A percentile compares a stretch with the other conserved stretches of the same genome.
These are phyloP conservation scores for Apiotrichum domesticum DNA, from an alignment of 1,284 basidiomycete genomes.

Conservation along the genomic window DNA sequence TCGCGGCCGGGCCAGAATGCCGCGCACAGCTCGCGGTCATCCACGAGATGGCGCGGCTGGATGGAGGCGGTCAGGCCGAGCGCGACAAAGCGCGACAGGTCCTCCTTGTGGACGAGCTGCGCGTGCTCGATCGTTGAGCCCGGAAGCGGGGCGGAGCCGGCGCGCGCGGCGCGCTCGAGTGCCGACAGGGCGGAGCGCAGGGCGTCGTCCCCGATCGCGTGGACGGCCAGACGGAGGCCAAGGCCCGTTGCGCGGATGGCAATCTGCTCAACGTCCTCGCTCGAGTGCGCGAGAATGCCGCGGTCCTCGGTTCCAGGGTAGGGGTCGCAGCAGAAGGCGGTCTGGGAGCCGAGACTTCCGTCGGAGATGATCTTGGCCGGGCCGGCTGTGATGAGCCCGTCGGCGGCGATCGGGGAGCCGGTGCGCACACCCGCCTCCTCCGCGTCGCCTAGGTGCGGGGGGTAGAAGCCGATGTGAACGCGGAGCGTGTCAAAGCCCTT, in stretches of 20 bases:
- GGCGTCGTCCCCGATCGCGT: conserved; percentile 41
- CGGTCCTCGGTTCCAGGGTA: conserved; percentile 30
- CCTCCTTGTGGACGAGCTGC: conserved; percentile 27
- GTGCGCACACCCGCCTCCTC: conserved; percentile 22
- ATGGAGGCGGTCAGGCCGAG: conserved; percentile 35
- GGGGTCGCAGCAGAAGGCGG: conserved; percentile 36
- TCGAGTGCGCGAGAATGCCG: conserved; percentile 22
- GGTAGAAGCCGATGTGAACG: conserved; percentile 37
- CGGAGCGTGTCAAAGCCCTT: conserved; percentile 28
- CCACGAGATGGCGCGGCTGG: conserved; percentile 40
- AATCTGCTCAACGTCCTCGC: conserved; percentile 21
- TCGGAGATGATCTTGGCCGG: conserved; percentile 37
- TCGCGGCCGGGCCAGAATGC: conserved; percentile 37
- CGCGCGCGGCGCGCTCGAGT: conserved; percentile 13
- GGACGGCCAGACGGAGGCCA: conserved; percentile 31
- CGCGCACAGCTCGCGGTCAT: conserved; percentile 33
- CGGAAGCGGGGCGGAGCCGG: conserved; percentile 15
- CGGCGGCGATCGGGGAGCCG: conserved; percentile 26
- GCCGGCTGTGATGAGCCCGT: conserved; percentile 30
- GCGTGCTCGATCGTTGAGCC: conserved; percentile 40
- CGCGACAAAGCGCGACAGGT: conserved; percentile 27
- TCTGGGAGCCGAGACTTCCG: conserved; percentile 26
- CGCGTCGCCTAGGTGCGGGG: conserved; percentile 29
- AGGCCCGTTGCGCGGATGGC: conserved; percentile 15
- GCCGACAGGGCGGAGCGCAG: conserved; percentile 26